A percentile compares a stretch with the other conserved stretches of the same genome.
Conservation (phyloP, 2,329 filamentous ascomycete genomes). For the Chalaropsis ovoidea region DNA sequence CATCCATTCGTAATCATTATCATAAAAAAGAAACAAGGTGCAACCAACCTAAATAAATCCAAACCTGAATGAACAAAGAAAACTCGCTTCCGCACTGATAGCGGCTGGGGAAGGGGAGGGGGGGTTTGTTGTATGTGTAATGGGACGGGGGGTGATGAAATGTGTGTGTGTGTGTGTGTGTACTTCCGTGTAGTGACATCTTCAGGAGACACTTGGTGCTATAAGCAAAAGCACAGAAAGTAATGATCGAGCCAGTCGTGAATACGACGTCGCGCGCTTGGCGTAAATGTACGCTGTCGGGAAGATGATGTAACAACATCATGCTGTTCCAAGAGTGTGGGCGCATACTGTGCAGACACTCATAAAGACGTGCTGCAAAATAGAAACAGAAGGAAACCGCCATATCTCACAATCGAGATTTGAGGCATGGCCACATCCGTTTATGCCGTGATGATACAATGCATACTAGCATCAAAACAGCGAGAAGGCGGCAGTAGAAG, state of each 20-base stretch:
- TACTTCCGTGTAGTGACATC: neutral
- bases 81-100: slow-evolving; percentile 26
- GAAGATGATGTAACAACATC: slow-evolving; percentile 25
- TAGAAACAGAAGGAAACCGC: neutral
- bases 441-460: too few relatives aligned
- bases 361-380: neutral
- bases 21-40: slow-evolving; percentile 22
- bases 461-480: slow-evolving; percentile 1
- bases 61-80: slow-evolving; percentile 24
- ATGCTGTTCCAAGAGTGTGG: slow-evolving; percentile 19
- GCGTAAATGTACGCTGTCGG: slow-evolving; percentile 13
- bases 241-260: neutral
- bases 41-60: slow-evolving; percentile 20
- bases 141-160: slow-evolving; percentile 9
- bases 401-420: slow-evolving; percentile 23
- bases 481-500: neutral
- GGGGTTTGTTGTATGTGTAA: slow-evolving; percentile 8
- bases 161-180: slow-evolving; percentile 5
- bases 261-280: slow-evolving; percentile 3
- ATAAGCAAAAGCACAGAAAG: neutral
- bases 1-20: slow-evolving; percentile 25
- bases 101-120: slow-evolving; percentile 13
- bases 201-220: neutral
- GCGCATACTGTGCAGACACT: slow-evolving; percentile 3
- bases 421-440: neutral